These are phyloP conservation scores for Hamamelis virginiana DNA, from an alignment of 164 flowering plant species.

Conservation along the genomic window DNA sequence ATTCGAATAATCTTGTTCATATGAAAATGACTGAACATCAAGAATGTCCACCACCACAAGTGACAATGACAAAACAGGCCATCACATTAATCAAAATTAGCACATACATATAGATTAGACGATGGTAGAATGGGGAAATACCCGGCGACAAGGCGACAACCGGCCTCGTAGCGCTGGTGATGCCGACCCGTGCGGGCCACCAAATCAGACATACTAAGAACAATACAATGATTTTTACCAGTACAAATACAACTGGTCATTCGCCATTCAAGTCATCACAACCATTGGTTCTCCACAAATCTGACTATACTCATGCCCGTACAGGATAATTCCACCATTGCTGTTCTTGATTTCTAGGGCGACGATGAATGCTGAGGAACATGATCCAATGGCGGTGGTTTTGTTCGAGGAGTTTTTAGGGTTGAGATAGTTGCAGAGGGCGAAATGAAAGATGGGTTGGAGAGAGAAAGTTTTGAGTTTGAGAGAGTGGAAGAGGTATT, in stretches of 20 bases:
- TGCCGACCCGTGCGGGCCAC: conserved; percentile 88
- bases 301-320: not conserved
- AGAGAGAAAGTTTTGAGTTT: too few relatives aligned
- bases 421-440: too few relatives aligned
- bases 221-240: not conserved
- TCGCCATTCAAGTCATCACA: not conserved
- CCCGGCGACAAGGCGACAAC: conserved; percentile 90
- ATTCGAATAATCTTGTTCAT: too few relatives aligned
- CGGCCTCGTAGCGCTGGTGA: conserved; percentile 77
- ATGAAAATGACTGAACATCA: too few relatives aligned
- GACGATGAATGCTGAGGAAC: not conserved
- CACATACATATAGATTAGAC: too few relatives aligned
- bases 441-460: too few relatives aligned
- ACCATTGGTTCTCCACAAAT: too few relatives aligned
- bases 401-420: too few relatives aligned
- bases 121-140: conserved; percentile 17
- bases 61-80: too few relatives aligned
- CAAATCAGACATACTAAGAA: conserved; percentile 61
- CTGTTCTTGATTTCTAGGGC: not conserved
- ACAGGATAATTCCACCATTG: not conserved
- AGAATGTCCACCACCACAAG: too few relatives aligned
- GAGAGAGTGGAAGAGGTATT: too few relatives aligned
- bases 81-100: too few relatives aligned
- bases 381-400: not conserved
- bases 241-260: not conserved